Conservation (phyloP, 2,329 filamentous ascomycete species). For the Shiraia bambusicola region DNA sequence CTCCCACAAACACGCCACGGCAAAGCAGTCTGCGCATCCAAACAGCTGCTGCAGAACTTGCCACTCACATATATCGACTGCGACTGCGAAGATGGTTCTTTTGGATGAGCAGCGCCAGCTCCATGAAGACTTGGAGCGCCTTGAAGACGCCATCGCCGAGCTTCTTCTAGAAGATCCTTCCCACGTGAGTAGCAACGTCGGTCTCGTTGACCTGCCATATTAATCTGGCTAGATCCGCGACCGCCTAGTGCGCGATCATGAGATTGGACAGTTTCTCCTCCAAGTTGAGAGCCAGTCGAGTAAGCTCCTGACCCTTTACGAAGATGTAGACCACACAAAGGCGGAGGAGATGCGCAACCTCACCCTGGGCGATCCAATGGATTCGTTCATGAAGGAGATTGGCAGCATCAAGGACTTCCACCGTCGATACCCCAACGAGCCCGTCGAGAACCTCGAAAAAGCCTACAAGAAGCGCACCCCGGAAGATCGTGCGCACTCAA, state of each 20-base stretch:
- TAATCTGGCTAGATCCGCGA: constrained; percentile 71
- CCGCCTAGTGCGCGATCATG: constrained; percentile 85
- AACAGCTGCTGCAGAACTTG: constrained; percentile 10
- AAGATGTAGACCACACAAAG: constrained; percentile 70
- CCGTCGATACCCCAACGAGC: constrained; percentile 87
- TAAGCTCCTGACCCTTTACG: constrained; percentile 79
- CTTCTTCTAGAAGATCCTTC: constrained; percentile 85
- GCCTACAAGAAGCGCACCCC: constrained; percentile 76
- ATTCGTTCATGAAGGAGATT: constrained; percentile 86
- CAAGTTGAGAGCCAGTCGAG: constrained; percentile 85
- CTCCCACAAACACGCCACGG: constrained; percentile 16
- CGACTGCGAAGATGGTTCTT: constrained; percentile 59
- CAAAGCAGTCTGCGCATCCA: constrained; percentile 24
- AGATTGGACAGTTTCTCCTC: constrained; percentile 80
- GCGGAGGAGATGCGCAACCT: constrained; percentile 81
- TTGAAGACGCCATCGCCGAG: constrained; percentile 92
- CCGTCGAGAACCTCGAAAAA: constrained; percentile 90
- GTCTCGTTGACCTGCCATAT: constrained; percentile 4
- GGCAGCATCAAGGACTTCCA: constrained; percentile 83
- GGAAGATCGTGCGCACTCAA: constrained; percentile 61
- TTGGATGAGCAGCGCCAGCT: constrained; percentile 92
- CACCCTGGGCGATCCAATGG: constrained; percentile 81
- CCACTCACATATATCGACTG: constrained; percentile 22
- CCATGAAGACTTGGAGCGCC: constrained; percentile 93
- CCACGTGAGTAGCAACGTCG: constrained; percentile 60